A percentile compares a stretch with the other conserved stretches of the same genome.
These are phyloP conservation scores for Dissophora ornata DNA, from an alignment of 192 early-diverging fungal genomes.

Conservation along the genomic window DNA sequence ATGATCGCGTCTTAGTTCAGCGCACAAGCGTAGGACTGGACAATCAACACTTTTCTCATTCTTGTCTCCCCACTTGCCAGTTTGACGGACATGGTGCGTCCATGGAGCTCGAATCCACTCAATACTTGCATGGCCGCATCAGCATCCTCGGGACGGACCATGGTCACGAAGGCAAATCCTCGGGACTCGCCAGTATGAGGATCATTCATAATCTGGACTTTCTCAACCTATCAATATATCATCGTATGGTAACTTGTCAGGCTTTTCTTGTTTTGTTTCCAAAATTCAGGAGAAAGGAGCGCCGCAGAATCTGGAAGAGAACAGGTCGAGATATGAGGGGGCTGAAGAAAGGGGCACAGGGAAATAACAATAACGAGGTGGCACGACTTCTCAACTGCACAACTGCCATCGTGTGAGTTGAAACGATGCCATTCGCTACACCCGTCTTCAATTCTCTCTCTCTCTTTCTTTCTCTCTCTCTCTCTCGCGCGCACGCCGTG, in stretches of 20 bases:
- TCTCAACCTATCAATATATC: slow-evolving; percentile 61
- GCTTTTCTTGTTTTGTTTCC: not conserved
- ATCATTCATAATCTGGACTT: slow-evolving; percentile 81
- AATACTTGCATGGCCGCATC: slow-evolving; percentile 74
- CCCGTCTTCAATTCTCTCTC: too few relatives aligned
- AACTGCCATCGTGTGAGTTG: not conserved
- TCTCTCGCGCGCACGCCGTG: too few relatives aligned
- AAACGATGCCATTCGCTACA: too few relatives aligned
- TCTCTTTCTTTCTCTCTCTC: too few relatives aligned
- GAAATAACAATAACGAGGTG: not conserved
- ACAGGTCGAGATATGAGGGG: not conserved
- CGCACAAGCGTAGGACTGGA: too few relatives aligned
- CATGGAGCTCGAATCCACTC: slow-evolving; percentile 79
- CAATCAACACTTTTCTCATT: too few relatives aligned
- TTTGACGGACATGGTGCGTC: slow-evolving; percentile 86
- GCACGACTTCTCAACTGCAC: not conserved
- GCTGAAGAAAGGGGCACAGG: slow-evolving; percentile 6
- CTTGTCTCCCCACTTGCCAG: slow-evolving; percentile 56
- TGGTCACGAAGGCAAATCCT: slow-evolving; percentile 91
- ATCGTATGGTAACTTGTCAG: too few relatives aligned
- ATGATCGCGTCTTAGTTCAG: too few relatives aligned
- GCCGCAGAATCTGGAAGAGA: not conserved
- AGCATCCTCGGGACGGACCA: slow-evolving; percentile 72
- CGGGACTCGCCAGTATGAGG: slow-evolving; percentile 84
- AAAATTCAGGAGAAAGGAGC: slow-evolving; percentile 11